Evolutionary conservation across 345 rosid genomes (phyloP), one percentile per base, ranked within the genome.

Genomic region (Erysimum cheiranthoides): DNA sequence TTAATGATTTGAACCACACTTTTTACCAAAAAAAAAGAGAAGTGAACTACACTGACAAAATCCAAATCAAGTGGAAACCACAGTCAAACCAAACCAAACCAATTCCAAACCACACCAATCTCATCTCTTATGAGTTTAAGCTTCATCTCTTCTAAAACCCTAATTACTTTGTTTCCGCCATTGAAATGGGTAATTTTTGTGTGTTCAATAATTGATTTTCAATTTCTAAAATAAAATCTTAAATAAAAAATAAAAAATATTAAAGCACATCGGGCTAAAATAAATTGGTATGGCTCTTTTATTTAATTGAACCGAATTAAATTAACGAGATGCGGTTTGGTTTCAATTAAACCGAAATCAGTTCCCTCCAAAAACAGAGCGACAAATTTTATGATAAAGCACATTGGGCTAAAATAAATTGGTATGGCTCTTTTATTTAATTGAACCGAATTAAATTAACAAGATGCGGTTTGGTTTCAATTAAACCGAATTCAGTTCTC

Each of bases 201-300:
- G 45, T 60, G 65, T 60, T 36, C 31, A 60, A 60, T 60, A 60
- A 60, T 36, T 59, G 5, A 5, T 38, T 60, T 59, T 60, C 65
- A 0, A 38, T 36, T 38, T 38, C 16, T 38, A 38, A 60, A 60
- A 18, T 60, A 60, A 60, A 10, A n/a, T n/a, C n/a, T n/a, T n/a
- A 60, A 17, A 16, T 4, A 16, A 35, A 57, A 8, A 4, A 8
- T 8, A n/a, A n/a, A 16, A 35, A 57, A 8, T 8, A n/a, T n/a
- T 14, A 57, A 56, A 32, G 11, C 11, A 56, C 21, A 4, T 31
- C 6, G 6, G 35, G 12, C 32, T 56, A n/a, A n/a, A n/a, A n/a
- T 14, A 56, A 21, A 38, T 27, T 52, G 61, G 51, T 38, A 53
- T 53, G 13, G 39, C 13, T 57, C 25, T 38, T 13, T 13, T 43